phyloP scores from a whole-genome alignment of 805 yeast species.

The Candida xyloterini region DNA sequence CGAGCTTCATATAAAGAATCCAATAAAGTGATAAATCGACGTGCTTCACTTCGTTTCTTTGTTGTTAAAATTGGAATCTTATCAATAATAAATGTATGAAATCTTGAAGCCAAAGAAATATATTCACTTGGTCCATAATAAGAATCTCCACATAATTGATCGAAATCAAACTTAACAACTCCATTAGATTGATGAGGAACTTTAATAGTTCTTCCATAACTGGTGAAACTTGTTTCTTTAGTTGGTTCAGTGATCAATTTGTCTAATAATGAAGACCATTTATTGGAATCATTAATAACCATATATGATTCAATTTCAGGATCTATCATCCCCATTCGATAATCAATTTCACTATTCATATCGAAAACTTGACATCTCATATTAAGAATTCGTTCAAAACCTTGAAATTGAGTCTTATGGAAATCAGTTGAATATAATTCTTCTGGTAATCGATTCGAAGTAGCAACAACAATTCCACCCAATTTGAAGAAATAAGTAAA shows the following conservation, averaged over 20 bases:
- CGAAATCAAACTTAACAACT: conserved; percentile 48
- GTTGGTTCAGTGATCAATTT: conserved; percentile 14
- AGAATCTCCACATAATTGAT: conserved; percentile 52
- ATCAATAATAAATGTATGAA: conserved; percentile 54
- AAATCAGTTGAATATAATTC: conserved; percentile 67
- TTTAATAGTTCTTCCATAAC: conserved; percentile 52
- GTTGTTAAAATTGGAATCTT: conserved; percentile 58
- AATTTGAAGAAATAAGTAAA: conserved; percentile 68
- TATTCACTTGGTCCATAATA: conserved; percentile 63
- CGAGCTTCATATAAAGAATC: conserved; percentile 70
- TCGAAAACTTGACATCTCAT: conserved; percentile 59
- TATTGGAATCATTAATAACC: conserved; percentile 31
- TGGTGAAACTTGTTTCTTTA: conserved; percentile 35
- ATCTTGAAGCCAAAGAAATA: conserved; percentile 61
- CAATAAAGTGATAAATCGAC: conserved; percentile 60
- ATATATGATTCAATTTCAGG: conserved; percentile 30
- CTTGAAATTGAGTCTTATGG: conserved; percentile 53
- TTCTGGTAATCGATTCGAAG: conserved; percentile 70
- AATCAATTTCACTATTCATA: conserved; percentile 58
- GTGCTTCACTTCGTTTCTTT: conserved; percentile 62
- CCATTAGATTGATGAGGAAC: conserved; percentile 43
- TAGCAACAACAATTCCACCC: conserved; percentile 74
- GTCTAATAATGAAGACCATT: conserved; percentile 38
- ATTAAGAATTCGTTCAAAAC: conserved; percentile 55
- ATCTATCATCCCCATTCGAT: conserved; percentile 39